Evolutionary conservation across 2,329 filamentous ascomycete species (phyloP), one percentile per base, ranked within the genome.

Genomic region (Thermoascus crustaceus): DNA sequence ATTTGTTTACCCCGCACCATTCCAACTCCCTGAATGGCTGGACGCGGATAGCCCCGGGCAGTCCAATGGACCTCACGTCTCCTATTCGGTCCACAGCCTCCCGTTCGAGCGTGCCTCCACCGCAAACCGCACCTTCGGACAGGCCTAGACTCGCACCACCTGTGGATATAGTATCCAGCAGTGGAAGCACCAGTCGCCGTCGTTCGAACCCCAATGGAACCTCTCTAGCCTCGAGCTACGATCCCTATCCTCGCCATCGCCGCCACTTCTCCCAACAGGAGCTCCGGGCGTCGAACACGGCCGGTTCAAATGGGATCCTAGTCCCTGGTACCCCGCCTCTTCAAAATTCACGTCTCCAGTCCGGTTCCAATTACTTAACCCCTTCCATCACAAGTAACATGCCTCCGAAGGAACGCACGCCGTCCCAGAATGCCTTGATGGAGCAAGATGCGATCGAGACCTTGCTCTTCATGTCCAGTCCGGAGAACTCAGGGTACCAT

Each of bases 371-470:
- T 2, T 35, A 29, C 16, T 38, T 43, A 13, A 46, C 43, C 7
- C 52, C 49, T 3, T 49, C 23, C 11, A 22, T 37, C 18, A 30
- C 23, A 2, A 33, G 37, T 16, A 21, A 48, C 18, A 49, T 32
- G 26, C 42, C 34, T 37, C 47, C 36, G 38, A 55, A 46, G 36
- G 54, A 43, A 35, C 50, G 58, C 30, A 62, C 59, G 0, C 58
- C 62, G 4, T 62, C 60, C 30, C 61, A 66, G 41, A 67, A 58
- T 34, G 61, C 63, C 10, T 55, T 60, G 1, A 68, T 68, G 62
- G 67, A 71, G 42, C 61, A 68, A 40, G 67, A 71, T 40, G 67
- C 67, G 7, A 67, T 70, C n/a, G 67, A 71, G 47, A 68, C 66
- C 0, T 47, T 70, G 7, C 47, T 69, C 6, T 69, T 69, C 47